A percentile compares a stretch with the other conserved stretches of the same genome.
Evolutionary conservation across 331 rosid genomes (phyloP).

Genomic region (Rhamnella rubrinervis): DNA sequence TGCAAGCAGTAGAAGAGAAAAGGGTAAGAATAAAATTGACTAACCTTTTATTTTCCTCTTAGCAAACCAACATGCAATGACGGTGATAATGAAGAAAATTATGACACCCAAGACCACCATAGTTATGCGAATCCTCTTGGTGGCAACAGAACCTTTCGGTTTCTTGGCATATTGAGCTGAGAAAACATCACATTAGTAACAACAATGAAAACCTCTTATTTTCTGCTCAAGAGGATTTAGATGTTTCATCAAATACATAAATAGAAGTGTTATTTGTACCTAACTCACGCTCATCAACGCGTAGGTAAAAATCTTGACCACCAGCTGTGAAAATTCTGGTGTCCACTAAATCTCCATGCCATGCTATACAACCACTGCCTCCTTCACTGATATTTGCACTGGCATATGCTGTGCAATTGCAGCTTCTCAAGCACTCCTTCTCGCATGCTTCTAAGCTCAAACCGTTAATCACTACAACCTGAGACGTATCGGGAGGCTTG

Average conservation of each 20-base stretch:
- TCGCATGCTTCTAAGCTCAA: constrained; percentile 35
- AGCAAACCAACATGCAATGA: constrained; percentile 3
- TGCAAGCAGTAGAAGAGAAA: background rate
- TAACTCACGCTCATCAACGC: constrained; percentile 41
- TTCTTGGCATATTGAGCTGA: constrained; percentile 29
- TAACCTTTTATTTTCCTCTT: constrained; percentile 16
- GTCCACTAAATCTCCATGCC: constrained; percentile 46
- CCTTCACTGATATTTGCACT: constrained; percentile 30
- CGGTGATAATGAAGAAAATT: constrained; percentile 16
- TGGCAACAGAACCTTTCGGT: background rate
- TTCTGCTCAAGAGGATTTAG: background rate
- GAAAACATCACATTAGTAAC: background rate
- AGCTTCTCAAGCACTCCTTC: constrained; percentile 36
- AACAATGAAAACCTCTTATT: too few species aligned
- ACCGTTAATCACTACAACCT: constrained; percentile 4
- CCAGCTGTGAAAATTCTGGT: constrained; percentile 15
- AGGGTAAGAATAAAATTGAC: too few species aligned
- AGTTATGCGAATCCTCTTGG: constrained; percentile 9
- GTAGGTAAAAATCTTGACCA: constrained; percentile 41
- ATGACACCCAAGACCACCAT: background rate
- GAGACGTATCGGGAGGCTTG: constrained; percentile 40
- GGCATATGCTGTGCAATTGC: constrained; percentile 43
- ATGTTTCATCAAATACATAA: background rate
- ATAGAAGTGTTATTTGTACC: constrained; percentile 14
- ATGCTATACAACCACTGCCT: constrained; percentile 39